These are phyloP conservation scores for Pseudisothecium myosuroides DNA, from an alignment of 225 moss, liverwort and hornwort genomes.

Conservation along the genomic window DNA sequence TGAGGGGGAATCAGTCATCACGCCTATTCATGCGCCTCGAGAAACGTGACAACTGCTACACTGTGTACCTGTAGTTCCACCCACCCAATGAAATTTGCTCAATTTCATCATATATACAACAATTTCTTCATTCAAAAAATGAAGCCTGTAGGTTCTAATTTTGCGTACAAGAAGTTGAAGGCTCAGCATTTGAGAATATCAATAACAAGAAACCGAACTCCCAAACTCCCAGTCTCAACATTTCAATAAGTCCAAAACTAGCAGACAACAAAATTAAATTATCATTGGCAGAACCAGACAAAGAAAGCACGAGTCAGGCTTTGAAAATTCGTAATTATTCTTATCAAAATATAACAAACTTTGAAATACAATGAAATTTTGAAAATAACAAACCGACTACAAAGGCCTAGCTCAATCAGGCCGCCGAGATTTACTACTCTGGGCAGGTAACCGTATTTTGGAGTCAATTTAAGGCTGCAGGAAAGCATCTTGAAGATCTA, in stretches of 20 bases:
- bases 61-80: no score
- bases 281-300: not conserved
- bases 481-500: no score
- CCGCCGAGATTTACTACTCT: no score
- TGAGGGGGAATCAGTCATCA: not conserved
- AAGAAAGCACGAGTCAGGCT: no score
- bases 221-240: not conserved
- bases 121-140: not conserved
- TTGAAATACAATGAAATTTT: no score
- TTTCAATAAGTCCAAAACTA: not conserved
- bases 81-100: not conserved
- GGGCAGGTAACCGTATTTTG: no score
- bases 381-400: no score
- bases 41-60: not conserved
- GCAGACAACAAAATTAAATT: not conserved
- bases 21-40: not conserved
- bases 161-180: not conserved
- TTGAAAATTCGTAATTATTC: no score
- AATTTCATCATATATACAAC: not conserved
- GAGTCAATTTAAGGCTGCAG: no score
- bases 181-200: not conserved
- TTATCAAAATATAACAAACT: no score
- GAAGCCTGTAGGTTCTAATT: not conserved
- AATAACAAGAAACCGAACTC: not conserved
- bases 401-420: no score